These are phyloP conservation scores for Corymbia citriodora DNA, from an alignment of 441 rosid genomes.

Conservation along the genomic window DNA sequence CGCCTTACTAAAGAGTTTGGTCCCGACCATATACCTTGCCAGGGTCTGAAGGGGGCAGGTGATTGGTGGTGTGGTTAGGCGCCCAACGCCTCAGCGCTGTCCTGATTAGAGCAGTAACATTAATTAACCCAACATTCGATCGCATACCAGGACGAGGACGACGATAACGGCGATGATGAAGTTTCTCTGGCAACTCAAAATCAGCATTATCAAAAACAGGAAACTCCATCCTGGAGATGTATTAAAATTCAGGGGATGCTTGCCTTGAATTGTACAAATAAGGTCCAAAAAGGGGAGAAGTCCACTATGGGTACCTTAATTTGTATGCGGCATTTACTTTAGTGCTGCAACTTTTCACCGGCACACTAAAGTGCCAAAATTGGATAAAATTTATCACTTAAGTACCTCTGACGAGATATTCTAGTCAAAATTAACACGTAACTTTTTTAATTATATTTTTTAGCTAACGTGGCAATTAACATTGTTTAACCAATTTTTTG, in stretches of 20 bases:
- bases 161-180: rapidly evolving
- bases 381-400: too few species aligned
- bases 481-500: too few species aligned
- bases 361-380: too few species aligned
- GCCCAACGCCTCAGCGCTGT: not conserved
- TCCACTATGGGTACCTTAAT: too few species aligned
- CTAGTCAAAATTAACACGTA: too few species aligned
- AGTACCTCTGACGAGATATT: too few species aligned
- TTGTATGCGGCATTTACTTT: too few species aligned
- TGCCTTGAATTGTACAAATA: not conserved
- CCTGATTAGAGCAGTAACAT: not conserved
- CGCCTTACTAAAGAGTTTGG: not conserved
- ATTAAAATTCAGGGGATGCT: not conserved
- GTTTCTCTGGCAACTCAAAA: not conserved
- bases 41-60: not conserved
- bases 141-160: not conserved
- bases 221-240: not conserved
- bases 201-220: not conserved
- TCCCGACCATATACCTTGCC: not conserved
- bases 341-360: too few species aligned
- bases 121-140: not conserved
- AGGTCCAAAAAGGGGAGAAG: not conserved
- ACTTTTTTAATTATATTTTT: too few species aligned
- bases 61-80: not conserved
- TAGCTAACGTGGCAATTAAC: too few species aligned